Evolutionary conservation across 1,139 yeast species (phyloP), one percentile per base, ranked within the genome.

Genomic region (Eremothecium gossypii): DNA sequence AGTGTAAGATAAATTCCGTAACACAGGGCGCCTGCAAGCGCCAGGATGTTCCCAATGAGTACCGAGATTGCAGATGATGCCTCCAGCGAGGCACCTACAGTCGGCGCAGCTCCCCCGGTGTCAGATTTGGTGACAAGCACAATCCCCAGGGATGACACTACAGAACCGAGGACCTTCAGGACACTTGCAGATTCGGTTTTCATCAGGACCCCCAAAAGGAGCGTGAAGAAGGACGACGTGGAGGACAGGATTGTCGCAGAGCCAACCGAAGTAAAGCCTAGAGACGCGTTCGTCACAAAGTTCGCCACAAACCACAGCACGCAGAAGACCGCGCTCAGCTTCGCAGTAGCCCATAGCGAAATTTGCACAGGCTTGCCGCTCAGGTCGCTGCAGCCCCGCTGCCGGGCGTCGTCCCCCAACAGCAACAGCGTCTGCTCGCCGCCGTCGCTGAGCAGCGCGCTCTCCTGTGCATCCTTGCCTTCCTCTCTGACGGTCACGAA

Each of bases 1-100:
- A 91, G 63, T 6, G 94, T 86, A 17, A 97, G 85, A 65, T 91
- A 91, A n/a, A 86, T 66, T 27, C 97, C 97, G 58, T 91, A 91
- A 33, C 89, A 72, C 23, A 84, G 60, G 0, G 98, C 97, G 2
- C 96, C 94, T 0, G 75, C 61, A 11, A 91, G 68, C 0, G 97
- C 96, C 47, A 89, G 66, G 7, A 77, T 29, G 57, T 91, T 91
- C 1, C 98, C 98, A 45, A 77, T 60, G 20, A 32, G 20, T 1
- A 79, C 74, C 39, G 66, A 60, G 17, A 68, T 54, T n/a, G 69
- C 64, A 7, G 59, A 60, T 39, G 56, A 51, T 9, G 5, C 29
- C 6, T 14, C 27, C 27, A 20, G n/a, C 20, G 12, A 31, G 7
- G 36, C 14, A 9, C 14, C 28, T 7, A 41, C 33, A 10, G 37